A percentile compares a stretch with the other conserved stretches of the same genome.
Conservation (phyloP, 306 rosid genomes). For the Begonia masoniana region DNA sequence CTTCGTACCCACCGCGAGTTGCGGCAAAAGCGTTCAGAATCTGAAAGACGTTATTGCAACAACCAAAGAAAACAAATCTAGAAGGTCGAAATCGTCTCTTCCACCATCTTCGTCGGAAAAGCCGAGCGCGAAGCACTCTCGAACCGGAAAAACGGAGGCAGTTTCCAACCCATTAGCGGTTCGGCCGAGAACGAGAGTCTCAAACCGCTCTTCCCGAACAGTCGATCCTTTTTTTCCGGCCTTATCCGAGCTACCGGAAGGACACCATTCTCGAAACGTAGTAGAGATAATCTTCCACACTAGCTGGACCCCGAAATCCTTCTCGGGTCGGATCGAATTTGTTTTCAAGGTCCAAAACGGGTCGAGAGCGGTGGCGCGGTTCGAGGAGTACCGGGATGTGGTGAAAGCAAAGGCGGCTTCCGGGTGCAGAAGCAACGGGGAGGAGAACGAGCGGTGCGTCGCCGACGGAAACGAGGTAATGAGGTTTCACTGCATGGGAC, state of each 20-base stretch:
- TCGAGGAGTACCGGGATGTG: slow-evolving; percentile 72
- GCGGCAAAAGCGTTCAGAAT: slow-evolving; percentile 54
- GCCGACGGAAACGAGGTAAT: slow-evolving; percentile 94
- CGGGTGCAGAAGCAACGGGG: slow-evolving; percentile 25
- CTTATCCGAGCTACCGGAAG: slow-evolving; percentile 53
- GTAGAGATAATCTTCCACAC: slow-evolving; percentile 83
- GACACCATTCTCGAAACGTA: slow-evolving; percentile 80
- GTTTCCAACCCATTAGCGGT: not conserved
- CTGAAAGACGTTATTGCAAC: slow-evolving; percentile 65
- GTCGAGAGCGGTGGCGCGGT: slow-evolving; percentile 48
- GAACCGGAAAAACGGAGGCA: slow-evolving; percentile 22
- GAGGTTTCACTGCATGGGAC: slow-evolving; percentile 84
- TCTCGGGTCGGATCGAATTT: slow-evolving; percentile 70
- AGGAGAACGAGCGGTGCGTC: slow-evolving; percentile 72
- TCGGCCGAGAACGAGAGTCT: slow-evolving; percentile 20
- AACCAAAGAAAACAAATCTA: slow-evolving; percentile 24
- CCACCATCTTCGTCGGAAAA: slow-evolving; percentile 11
- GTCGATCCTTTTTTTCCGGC: slow-evolving; percentile 48
- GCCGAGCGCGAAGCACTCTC: slow-evolving; percentile 19
- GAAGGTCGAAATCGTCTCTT: slow-evolving; percentile 13
- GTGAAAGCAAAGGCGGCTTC: slow-evolving; percentile 41
- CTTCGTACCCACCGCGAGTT: slow-evolving; percentile 43
- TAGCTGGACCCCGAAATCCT: slow-evolving; percentile 73
- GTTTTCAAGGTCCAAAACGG: slow-evolving; percentile 70
- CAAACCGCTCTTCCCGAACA: slow-evolving; percentile 14